Base-by-base conservation (phyloP, 306 rosid genomes). In the Pterocarpus macrocarpus region DNA sequence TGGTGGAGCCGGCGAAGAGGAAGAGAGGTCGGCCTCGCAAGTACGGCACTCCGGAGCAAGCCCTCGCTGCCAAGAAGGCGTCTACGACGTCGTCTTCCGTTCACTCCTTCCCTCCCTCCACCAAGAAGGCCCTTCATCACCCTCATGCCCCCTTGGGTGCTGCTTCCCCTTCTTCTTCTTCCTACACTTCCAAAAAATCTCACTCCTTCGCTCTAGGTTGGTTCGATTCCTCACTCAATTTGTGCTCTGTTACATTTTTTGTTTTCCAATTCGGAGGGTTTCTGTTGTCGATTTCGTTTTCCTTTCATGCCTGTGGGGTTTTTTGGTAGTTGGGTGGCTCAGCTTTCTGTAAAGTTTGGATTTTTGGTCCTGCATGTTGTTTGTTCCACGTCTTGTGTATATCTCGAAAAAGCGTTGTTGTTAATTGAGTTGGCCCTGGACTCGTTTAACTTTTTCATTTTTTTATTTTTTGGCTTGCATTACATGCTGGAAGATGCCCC, bases 1-100 rank as follows among this genome's bases (percentile, higher is more conserved):
- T 86, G 0, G 94, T 86, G 0, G 94, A 85, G 61, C 90, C 97
- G 2, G 88, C 83, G 2, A 93, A 94, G 89, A 61, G 97, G 86
- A 95, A 92, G 88, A 83, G 98, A 33, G 98, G 98, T 4, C 83
- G 98, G 35, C 98, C 98, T 1, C 85, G 98, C 66, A 95, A 92
- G 89, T 95, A 95, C 57, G 91, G 92, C 0, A 90, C 97, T 0
- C 97, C 97, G 0, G 97, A 92, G 66, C 94, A 91, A 78, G 97
- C 97, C 36, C 76, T 91, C 5, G 97, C 98, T 9, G 98, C 98
- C 0, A 94, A 91, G 88, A 94, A 91, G 84, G 93, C 97, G 33
- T 34, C 84, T 7, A 86, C 98, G 71, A 65, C 97, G 73, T 90
- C 97, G 80, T 90, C 94, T 86, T 86, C 86, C 89, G 50, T 87